Percentiles rank a stretch among this genome's conserved stretches.
These are phyloP conservation scores for Periconia macrospinosa DNA, from an alignment of 2,329 filamentous ascomycete species.

Conservation along the genomic window DNA sequence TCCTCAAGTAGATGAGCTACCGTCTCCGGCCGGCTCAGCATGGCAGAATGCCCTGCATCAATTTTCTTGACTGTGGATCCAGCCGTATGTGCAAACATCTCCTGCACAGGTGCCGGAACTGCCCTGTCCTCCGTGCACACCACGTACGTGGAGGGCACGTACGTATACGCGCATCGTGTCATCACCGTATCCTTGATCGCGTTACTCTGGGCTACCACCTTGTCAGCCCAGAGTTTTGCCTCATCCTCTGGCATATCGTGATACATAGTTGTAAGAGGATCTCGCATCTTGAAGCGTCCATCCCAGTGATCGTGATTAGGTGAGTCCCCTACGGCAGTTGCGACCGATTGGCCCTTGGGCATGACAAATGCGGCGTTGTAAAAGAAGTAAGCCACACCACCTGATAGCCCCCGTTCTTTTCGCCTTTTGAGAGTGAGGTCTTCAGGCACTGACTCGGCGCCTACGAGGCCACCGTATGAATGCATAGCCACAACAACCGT, in stretches of 20 bases:
- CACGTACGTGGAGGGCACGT: slow-evolving; percentile 46
- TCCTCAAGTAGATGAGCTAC: slow-evolving; percentile 2
- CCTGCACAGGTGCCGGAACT: slow-evolving; percentile 39
- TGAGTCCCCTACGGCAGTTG: slow-evolving; percentile 5
- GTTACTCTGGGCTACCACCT: slow-evolving; percentile 9
- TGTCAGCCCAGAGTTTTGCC: slow-evolving; percentile 10
- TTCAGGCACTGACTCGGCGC: slow-evolving; percentile 22
- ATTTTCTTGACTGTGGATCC: background rate
- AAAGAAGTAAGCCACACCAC: slow-evolving; percentile 11
- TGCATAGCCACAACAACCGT: slow-evolving; percentile 32
- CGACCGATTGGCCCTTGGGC: slow-evolving; percentile 6
- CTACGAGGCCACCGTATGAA: slow-evolving; percentile 30
- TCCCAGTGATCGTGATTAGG: slow-evolving; percentile 8
- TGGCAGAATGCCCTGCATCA: slow-evolving; percentile 8
- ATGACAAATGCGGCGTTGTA: slow-evolving; percentile 12
- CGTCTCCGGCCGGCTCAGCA: slow-evolving; percentile 9
- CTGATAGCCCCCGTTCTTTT: slow-evolving; percentile 1
- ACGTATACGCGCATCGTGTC: slow-evolving; percentile 42
- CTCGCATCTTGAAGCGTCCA: slow-evolving; percentile 3
- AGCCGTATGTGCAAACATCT: slow-evolving; percentile 17
- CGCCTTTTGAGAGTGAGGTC: slow-evolving; percentile 13
- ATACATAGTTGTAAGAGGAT: slow-evolving; percentile 4
- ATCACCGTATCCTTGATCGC: slow-evolving; percentile 12
- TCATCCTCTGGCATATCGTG: slow-evolving; percentile 7
- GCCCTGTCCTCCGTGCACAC: slow-evolving; percentile 45